Evolutionary conservation across 2,329 filamentous ascomycete genomes (phyloP).

Genomic region (Cladosporium colombiae): DNA sequence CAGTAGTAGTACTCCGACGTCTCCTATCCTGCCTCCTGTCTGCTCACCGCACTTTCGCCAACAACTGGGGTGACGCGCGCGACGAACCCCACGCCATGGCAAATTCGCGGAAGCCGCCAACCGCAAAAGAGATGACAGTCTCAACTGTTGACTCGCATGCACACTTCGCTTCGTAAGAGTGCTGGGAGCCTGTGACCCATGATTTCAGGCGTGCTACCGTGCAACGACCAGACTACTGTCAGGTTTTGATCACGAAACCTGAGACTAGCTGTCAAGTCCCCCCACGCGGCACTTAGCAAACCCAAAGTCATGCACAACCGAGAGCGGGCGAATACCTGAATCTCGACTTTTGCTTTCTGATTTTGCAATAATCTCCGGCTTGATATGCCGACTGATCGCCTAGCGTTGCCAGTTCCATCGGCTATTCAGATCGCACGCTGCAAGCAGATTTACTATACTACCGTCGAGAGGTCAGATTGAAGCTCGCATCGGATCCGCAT

Average conservation of each 20-base stretch:
- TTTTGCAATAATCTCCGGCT: slow-evolving; percentile 1
- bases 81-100: not conserved
- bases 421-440: not conserved
- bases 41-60: slow-evolving; percentile 5
- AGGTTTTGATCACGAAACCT: not conserved
- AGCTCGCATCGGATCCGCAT: not conserved
- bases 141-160: not conserved
- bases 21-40: not conserved
- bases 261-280: not conserved
- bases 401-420: not conserved
- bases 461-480: not conserved
- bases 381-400: not conserved
- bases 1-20: not conserved
- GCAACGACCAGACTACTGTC: not conserved
- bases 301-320: not conserved
- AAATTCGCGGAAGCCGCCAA: not conserved
- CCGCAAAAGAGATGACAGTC: not conserved
- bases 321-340: not conserved
- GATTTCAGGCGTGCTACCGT: not conserved
- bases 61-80: not conserved
- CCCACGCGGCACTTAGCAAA: not conserved
- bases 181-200: not conserved
- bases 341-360: not conserved
- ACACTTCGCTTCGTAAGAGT: not conserved
- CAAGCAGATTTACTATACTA: not conserved